Base-by-base conservation (phyloP, 2,329 filamentous ascomycete genomes). In the Escovopsis weberi region DNA sequence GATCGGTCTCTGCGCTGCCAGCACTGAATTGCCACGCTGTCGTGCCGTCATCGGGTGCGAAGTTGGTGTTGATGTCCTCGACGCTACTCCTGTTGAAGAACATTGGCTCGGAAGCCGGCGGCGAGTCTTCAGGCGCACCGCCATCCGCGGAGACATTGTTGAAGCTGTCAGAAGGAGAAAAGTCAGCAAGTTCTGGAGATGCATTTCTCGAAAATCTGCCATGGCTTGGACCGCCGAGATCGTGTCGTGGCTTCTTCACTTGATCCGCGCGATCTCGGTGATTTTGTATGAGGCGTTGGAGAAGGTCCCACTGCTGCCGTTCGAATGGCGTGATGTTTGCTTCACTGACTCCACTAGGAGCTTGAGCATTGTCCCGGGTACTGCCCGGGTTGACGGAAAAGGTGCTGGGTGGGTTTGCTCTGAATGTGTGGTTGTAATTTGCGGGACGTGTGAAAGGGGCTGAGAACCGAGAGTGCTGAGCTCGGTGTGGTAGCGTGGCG, bases 1-100 rank as follows among this genome's bases (percentile, higher is more conserved):
- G 51, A 19, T 51, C 52, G 12, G 48, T 44, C 48, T 60, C 52
- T 51, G 53, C 54, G 32, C 59, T 60, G 5, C 72, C 71, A 11
- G 73, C 73, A 42, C 60, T 73, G 48, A 77, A 77, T 43, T 69
- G 61, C 67, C 66, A 74, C 18, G 60, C 56, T 32, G 60, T 57
- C 5, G 60, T 50, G 37, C 61, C 55, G 18, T 75, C 68, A 12
- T 69, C 67, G 4, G 70, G 62, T 18, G 67, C 68, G 56, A 80
- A 80, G 34, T 62, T 71, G 15, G 75, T 80, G 55, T 76, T 75
- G 50, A 80, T 80, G 41, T 71, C 74, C 44, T 80, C 74, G 18
- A 70, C 61, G 50, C 71, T 78, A 44, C 59, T 68, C 46, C 66
- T 67, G 34, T 61, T 53, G 46, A 76, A 74, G 3, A 56, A 57